Conservation (phyloP, 345 rosid species). For the Citrus inodora region DNA sequence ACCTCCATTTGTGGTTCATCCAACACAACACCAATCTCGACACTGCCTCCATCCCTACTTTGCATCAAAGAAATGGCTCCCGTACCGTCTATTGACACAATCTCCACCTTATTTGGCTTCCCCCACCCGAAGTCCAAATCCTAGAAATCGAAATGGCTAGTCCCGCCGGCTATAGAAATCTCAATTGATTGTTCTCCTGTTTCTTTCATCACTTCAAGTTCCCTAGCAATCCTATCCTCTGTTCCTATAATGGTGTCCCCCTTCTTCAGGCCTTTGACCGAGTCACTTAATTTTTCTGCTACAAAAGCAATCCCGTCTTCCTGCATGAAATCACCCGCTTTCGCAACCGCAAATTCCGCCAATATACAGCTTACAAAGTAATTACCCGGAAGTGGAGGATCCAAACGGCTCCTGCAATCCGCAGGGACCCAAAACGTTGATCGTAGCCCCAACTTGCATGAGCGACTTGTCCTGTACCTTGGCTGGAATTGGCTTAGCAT, state of each 20-base stretch:
- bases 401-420: constrained; percentile 31
- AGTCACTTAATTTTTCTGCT: constrained; percentile 8
- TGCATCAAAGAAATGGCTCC: constrained; percentile 8
- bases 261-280: constrained; percentile 5
- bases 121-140: constrained; percentile 21
- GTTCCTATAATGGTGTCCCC: neutral
- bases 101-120: constrained; percentile 22
- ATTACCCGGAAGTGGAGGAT: constrained; percentile 37
- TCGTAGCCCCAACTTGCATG: too few relatives aligned
- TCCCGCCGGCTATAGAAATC: neutral
- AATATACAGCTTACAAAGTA: constrained; percentile 43
- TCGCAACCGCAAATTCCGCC: neutral
- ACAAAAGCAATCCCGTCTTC: constrained; percentile 1
- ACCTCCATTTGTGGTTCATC: neutral
- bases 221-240: neutral
- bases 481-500: too few relatives aligned
- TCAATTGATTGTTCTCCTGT: neutral
- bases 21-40: neutral
- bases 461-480: too few relatives aligned
- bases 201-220: too few relatives aligned
- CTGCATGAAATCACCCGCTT: constrained; percentile 9
- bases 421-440: constrained; percentile 19
- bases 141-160: neutral
- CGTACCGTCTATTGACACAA: constrained; percentile 10
- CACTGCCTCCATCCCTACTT: neutral